phyloP scores from a whole-genome alignment of 2,329 filamentous ascomycete genomes.

The Didymella pomorum region DNA sequence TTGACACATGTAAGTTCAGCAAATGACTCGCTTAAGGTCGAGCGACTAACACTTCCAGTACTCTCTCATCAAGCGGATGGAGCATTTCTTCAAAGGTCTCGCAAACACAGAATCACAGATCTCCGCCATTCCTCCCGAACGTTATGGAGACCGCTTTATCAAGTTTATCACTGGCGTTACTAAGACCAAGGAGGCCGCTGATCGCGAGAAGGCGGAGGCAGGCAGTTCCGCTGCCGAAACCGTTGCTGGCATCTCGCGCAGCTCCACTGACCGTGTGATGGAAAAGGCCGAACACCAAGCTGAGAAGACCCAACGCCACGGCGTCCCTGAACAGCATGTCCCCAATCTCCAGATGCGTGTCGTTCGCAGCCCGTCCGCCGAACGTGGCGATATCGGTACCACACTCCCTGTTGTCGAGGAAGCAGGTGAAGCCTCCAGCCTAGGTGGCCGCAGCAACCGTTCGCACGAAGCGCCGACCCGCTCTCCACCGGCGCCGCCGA shows the following conservation, averaged over 20 bases:
- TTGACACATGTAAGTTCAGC: constrained; percentile 82
- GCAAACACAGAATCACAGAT: constrained; percentile 85
- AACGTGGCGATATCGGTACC: constrained; percentile 63
- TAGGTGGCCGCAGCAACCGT: constrained; percentile 65
- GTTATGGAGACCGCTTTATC: constrained; percentile 93
- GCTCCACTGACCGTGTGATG: constrained; percentile 62
- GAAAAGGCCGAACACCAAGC: constrained; percentile 68
- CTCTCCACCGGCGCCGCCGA: constrained; percentile 29
- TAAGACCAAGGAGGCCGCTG: constrained; percentile 85
- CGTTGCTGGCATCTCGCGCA: constrained; percentile 51
- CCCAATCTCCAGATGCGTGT: constrained; percentile 69
- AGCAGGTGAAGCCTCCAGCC: constrained; percentile 77
- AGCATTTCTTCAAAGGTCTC: constrained; percentile 96
- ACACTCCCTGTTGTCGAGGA: constrained; percentile 89
- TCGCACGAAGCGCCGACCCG: constrained; percentile 28
- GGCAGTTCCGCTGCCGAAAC: constrained; percentile 47
- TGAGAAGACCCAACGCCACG: constrained; percentile 63
- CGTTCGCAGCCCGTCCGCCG: constrained; percentile 64
- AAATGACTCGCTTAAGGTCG: not conserved
- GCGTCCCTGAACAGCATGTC: constrained; percentile 62
- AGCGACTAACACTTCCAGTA: constrained; percentile 68
- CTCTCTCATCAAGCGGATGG: constrained; percentile 89
- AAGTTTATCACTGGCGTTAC: constrained; percentile 91
- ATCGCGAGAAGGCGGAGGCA: constrained; percentile 59
- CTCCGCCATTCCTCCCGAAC: constrained; percentile 86